phyloP scores from a whole-genome alignment of 345 rosid genomes.

The Citrus mangshanensis region DNA sequence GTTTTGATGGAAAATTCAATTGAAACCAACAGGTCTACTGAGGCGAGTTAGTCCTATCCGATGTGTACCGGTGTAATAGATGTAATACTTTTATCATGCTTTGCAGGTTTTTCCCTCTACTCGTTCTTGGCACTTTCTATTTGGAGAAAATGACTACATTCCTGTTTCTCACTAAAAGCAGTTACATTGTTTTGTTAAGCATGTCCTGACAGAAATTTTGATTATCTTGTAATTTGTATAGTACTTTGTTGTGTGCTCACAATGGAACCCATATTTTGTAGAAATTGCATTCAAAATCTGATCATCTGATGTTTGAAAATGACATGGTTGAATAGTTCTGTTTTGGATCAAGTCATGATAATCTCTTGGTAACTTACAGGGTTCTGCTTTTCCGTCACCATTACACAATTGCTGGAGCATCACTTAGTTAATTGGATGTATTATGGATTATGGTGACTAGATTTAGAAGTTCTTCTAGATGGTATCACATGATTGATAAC shows the following conservation, averaged over 20 bases:
- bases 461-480: too few relatives aligned
- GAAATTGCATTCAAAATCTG: neutral
- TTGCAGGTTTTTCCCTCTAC: neutral
- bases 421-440: too few relatives aligned
- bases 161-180: neutral
- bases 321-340: neutral
- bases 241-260: neutral
- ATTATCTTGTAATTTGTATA: neutral
- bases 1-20: slow-evolving; percentile 1
- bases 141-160: neutral
- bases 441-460: too few relatives aligned
- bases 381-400: neutral
- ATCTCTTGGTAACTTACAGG: neutral
- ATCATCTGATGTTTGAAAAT: neutral
- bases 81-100: neutral
- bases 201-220: neutral
- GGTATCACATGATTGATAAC: too few relatives aligned
- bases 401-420: too few relatives aligned
- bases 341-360: neutral
- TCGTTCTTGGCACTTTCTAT: neutral
- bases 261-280: neutral
- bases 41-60: neutral
- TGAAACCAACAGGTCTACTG: neutral
- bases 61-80: neutral
- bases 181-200: neutral